These are phyloP conservation scores for Citrus trifoliata DNA, from an alignment of 345 rosid genomes.

Conservation along the genomic window DNA sequence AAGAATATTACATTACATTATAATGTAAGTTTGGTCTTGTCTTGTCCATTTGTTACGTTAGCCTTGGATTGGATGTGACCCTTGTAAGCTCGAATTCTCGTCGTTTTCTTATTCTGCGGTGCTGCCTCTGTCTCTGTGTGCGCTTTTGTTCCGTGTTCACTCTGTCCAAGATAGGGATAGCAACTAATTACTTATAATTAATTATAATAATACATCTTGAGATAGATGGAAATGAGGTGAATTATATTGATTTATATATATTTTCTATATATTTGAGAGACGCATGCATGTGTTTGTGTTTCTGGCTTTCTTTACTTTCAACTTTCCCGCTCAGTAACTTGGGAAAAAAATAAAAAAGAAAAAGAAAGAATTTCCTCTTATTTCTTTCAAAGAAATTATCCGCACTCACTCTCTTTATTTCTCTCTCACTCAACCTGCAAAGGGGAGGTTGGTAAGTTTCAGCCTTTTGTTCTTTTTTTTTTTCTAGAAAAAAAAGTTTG, in stretches of 20 bases:
- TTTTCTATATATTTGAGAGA: not conserved
- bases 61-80: constrained; percentile 29
- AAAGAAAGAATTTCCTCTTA: not conserved
- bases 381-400: not conserved
- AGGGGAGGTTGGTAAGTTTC: not conserved
- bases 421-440: not conserved
- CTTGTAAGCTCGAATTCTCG: constrained; percentile 38
- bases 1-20: not conserved
- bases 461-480: not conserved
- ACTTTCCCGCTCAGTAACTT: constrained; percentile 65
- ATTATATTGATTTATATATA: not conserved
- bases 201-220: not conserved
- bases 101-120: constrained; percentile 32
- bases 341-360: not conserved
- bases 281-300: constrained; percentile 34
- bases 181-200: not conserved
- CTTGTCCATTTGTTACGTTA: constrained; percentile 21
- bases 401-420: not conserved
- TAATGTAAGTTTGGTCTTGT: constrained; percentile 1
- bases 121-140: not conserved
- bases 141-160: constrained; percentile 35
- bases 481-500: not conserved
- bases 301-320: constrained; percentile 50
- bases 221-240: too few species aligned
- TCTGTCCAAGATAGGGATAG: constrained; percentile 24